Evolutionary conservation across 2,329 filamentous ascomycete species (phyloP).

Genomic region (Neofusicoccum umdonicola): DNA sequence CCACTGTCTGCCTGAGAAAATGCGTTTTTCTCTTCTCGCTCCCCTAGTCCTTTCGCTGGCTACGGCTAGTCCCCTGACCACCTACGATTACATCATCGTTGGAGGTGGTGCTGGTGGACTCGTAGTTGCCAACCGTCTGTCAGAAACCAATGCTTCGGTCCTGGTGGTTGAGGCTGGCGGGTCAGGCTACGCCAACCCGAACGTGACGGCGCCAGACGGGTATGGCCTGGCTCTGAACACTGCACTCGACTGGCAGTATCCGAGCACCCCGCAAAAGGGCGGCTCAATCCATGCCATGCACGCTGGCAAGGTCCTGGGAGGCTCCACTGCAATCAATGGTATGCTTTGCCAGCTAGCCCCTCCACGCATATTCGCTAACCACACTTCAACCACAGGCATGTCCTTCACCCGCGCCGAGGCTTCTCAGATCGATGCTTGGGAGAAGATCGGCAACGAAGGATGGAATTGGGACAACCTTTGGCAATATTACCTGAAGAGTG

Average conservation of each 20-base stretch:
- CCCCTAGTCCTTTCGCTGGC: background rate
- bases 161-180: conserved; percentile 29
- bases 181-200: conserved; percentile 28
- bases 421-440: conserved; percentile 40
- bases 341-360: background rate
- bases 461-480: conserved; percentile 36
- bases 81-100: conserved; percentile 32
- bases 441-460: conserved; percentile 35
- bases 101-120: conserved; percentile 47
- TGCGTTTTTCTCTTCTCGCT: background rate
- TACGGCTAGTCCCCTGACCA: conserved; percentile 16
- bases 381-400: conserved; percentile 25
- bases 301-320: conserved; percentile 43
- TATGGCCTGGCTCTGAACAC: conserved; percentile 26
- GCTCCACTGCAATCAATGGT: conserved; percentile 45
- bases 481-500: conserved; percentile 37
- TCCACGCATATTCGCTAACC: background rate
- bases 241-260: conserved; percentile 42
- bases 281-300: conserved; percentile 30
- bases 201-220: conserved; percentile 28
- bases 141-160: conserved; percentile 49
- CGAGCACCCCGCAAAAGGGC: conserved; percentile 25
- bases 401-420: conserved; percentile 35
- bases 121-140: conserved; percentile 51
- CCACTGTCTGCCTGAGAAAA: background rate